Evolutionary conservation across 805 yeast genomes (phyloP), one percentile per base, ranked within the genome.

Genomic region (Martiniozyma abietophila): DNA sequence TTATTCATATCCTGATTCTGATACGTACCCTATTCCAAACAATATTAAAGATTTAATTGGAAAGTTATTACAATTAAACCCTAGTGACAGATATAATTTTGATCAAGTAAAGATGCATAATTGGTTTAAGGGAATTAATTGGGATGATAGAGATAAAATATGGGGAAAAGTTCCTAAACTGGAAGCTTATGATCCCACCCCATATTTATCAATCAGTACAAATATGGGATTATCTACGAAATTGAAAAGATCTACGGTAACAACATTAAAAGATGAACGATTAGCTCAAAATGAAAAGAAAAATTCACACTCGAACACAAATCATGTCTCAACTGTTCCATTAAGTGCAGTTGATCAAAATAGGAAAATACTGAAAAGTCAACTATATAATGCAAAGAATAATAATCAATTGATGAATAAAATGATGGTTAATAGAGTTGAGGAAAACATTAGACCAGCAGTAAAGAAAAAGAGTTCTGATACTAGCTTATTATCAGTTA

Each of bases 141-240:
- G 95, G 80, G 48, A 56, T 14, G 74, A 80, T 43, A 71, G 71
- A 41, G 68, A 70, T 27, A 58, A 59, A 32, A 69, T 89, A 9
- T 88, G 96, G 96, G 65, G 68, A 28, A 62, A 65, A 14, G 77
- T 76, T 2, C 95, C 95, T 1, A 74, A 72, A 46, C 50, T 84
- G 27, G 79, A 76, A 35, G 76, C 85, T 1, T 80, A 76, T 49
- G 75, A 75, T 41, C 67, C 56, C 38, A 29, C 20, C 20, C 37
- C 27, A 12, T 20, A 29, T 12, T 18, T 34, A 17, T 29, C n/a
- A n/a, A n/a, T n/a, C n/a, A n/a, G n/a, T n/a, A n/a, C n/a, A n/a
- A n/a, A n/a, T n/a, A n/a, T n/a, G n/a, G n/a, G n/a, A n/a, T n/a
- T n/a, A n/a, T n/a, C n/a, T n/a, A n/a, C n/a, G n/a, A n/a, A n/a